Evolutionary conservation across 495 filamentous ascomycete genomes (phyloP), one percentile per base, ranked within the genome.

Genomic region (Acidiella bohemica): DNA sequence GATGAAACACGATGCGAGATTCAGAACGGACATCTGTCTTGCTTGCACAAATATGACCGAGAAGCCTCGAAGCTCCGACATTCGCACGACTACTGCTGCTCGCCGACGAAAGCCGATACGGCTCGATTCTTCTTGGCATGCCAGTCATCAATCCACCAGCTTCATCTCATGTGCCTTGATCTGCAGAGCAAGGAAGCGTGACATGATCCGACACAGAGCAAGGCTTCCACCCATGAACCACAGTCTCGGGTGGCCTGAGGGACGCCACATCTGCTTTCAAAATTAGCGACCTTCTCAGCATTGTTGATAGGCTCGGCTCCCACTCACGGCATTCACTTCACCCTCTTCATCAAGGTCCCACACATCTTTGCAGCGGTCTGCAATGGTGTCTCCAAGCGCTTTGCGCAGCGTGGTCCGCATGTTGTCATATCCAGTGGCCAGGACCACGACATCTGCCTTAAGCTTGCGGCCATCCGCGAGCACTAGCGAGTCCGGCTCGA

Each of bases 181-280:
- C 66, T 86, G 81, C 58, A 92, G 53, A 17, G 81, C 84, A 57
- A 88, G 48, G 28, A 82, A 38, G 31, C 71, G 68, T 10, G 80
- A 84, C 41, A 68, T 84, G 47, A 78, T 84, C 44, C 85, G 67
- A 36, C 75, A 78, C 41, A 87, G 50, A 11, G 78, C 79, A 18
- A 90, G 55, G 59, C 83, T 88, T 0, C 84, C 84, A 0, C 82
- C 84, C 62, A 85, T 81, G 54, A 82, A 78, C 82, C 82, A 93
- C 39, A 88, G 75, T 0, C 80, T 80, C 0, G 76, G 76, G 49
- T 86, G 80, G 0, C 81, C 80, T 13, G 66, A 78, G 30, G 25
- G 25, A 7, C 25, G 8, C 25, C 25, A 28, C 49, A 92, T 81
- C 0, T 5, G 9, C 2, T 64, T 68, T n/a, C n/a, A 8, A 33